Conservation (phyloP, 257 asterid genomes). For the Scutellaria barbata region DNA sequence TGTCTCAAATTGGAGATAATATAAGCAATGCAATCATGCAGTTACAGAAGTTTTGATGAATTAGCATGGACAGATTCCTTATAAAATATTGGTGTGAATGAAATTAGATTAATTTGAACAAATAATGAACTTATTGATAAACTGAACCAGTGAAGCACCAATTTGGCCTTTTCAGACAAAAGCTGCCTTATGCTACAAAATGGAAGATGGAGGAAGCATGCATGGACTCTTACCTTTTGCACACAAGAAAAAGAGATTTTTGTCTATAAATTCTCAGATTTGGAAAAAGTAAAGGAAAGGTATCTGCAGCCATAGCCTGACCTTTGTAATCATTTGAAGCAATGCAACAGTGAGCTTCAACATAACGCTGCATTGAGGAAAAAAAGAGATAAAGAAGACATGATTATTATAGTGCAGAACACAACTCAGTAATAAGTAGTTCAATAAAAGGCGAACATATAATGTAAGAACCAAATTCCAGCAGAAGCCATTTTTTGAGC, state of each 20-base stretch:
- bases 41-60: conserved; percentile 29
- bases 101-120: not conserved
- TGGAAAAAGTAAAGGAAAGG: not conserved
- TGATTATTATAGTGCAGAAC: conserved; percentile 27
- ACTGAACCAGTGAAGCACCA: conserved; percentile 26
- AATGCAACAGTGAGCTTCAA: conserved; percentile 94
- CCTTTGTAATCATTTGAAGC: conserved; percentile 97
- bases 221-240: conserved; percentile 12
- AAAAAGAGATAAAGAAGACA: conserved; percentile 34
- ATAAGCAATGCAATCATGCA: conserved; percentile 12
- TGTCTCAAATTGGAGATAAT: conserved; percentile 24
- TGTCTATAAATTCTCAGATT: conserved; percentile 18
- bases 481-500: conserved; percentile 2
- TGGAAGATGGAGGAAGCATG: conserved; percentile 29
- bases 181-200: conserved; percentile 24
- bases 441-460: conserved; percentile 30
- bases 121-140: conserved; percentile 14
- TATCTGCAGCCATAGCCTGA: conserved; percentile 40
- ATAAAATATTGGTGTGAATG: not conserved
- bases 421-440: conserved; percentile 1
- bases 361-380: conserved; percentile 71
- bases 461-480: not conserved
- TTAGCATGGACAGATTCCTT: conserved; percentile 7
- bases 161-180: conserved; percentile 25
- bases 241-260: conserved; percentile 23